Evolutionary conservation across 192 early-diverging fungal species (phyloP), one percentile per base, ranked within the genome.

Genomic region (Coemansia sp.): DNA sequence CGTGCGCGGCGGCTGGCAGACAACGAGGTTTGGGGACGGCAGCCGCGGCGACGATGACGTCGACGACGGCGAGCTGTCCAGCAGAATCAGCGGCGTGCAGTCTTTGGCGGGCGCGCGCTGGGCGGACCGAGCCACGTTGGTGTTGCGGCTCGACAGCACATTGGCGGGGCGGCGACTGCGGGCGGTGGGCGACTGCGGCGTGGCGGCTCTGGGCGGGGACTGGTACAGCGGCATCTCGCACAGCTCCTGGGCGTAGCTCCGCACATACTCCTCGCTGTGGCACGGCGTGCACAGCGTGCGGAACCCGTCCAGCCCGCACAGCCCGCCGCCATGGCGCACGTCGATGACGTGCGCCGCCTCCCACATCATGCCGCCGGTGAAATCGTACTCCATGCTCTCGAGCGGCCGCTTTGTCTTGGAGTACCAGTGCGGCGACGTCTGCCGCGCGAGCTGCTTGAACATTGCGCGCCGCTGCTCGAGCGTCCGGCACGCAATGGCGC

Each of bases 361-460:
- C 77, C 77, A 80, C 54, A 80, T 73, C 77, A 73, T 73, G 22
- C 77, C 77, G 28, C 56, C 29, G n/a, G 49, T 65, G 30, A 80
- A 80, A 14, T 45, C 50, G 35, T 56, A 58, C 0, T 67, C 62
- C 55, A 73, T 65, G 63, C 56, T 64, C 6, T 46, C 11, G 27
- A 73, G 58, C 58, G 67, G 66, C 47, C 58, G 46, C 19, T 53
- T 48, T 10, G 62, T 53, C 42, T 69, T 69, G 22, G 58, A 64
- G 10, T 30, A 48, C 77, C 77, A 80, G 23, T 64, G 66, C 11
- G 66, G 62, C 24, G 48, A 50, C n/a, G 40, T 56, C 46, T 44
- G 45, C 10, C 30, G 56, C 27, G 65, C 42, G 58, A 79, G 56
- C 56, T n/a, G 38, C 25, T 40, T 50, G 19, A 69, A 56, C 65